Conservation (phyloP, 2,329 filamentous ascomycete species). For the Colletotrichum melonis region DNA sequence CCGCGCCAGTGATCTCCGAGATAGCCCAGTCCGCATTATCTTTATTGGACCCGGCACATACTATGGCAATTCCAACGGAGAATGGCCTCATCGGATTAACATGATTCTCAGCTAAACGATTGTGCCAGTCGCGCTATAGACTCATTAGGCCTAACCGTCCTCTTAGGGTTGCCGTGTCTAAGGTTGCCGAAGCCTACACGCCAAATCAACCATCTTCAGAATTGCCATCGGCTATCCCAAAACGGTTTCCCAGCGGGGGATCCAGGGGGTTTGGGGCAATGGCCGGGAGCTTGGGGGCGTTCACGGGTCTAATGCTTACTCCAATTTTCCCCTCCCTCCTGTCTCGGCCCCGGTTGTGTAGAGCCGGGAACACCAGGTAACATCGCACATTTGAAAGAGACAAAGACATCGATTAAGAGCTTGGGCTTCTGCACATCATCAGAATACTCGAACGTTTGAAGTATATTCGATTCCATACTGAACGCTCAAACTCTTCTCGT, state of each 20-base stretch:
- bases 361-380: not conserved
- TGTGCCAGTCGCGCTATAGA: not conserved
- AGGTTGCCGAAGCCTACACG: not conserved
- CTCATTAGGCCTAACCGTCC: not conserved
- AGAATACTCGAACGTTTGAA: not conserved
- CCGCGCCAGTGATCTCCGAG: not conserved
- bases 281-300: not conserved
- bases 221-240: not conserved
- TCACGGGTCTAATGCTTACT: not conserved
- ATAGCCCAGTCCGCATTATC: not conserved
- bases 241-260: not conserved
- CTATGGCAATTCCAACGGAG: not conserved
- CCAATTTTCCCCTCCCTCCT: not conserved
- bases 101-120: conserved; percentile 37
- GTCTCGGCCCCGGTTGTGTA: not conserved
- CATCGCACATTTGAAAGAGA: not conserved
- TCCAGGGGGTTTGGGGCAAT: not conserved
- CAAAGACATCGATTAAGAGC: not conserved
- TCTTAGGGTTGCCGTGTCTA: not conserved
- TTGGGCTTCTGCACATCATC: not conserved
- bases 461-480: not conserved
- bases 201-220: not conserved
- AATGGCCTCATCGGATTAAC: not conserved
- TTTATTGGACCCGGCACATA: not conserved
- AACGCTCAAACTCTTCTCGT: not conserved